Evolutionary conservation across 2,329 filamentous ascomycete species (phyloP), one percentile per base, ranked within the genome.

Genomic region (Berkeleyomyces rouxiae): DNA sequence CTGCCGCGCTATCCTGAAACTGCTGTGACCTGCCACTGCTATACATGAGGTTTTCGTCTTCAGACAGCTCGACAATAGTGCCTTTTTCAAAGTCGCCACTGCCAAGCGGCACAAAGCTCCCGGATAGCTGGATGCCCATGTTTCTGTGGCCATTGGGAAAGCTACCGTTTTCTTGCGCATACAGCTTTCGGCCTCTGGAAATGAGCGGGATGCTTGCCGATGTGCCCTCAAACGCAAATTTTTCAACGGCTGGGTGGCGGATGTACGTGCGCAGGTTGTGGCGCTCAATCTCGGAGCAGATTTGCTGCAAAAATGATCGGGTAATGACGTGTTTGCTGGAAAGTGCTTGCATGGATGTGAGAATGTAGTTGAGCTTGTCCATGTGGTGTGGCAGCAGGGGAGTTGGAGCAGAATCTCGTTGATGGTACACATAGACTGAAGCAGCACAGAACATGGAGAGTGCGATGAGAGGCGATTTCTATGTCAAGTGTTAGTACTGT

Each of bases 371-470:
- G 4, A 96, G 77, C 58, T 79, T 80, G 7, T 73, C 72, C 7
- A 71, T 67, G 51, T 76, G 70, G 3, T 70, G 68, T 16, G 75
- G 76, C 68, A 78, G 82, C 67, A 79, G 81, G 67, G 75, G 78
- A 67, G 84, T 80, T 7, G 81, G 76, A 0, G 84, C 82, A 57
- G 82, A 76, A 23, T 83, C 83, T 68, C 87, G 88, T 39, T 89
- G 79, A 66, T 89, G 84, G 67, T 93, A 86, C 1, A 93, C 81
- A 66, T 91, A 95, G 0, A 95, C 90, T 0, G 90, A 84, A 3
- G 86, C 85, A 13, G 91, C 87, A 44, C 90, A 87, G 69, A 95
- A 96, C 16, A 96, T 76, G 61, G 89, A 90, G 67, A 96, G 84
- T 0, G 89, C 86, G 63, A 88, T 82, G 69, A 92, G 86, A 0